Evolutionary conservation across 208 protist species (phyloP), one percentile per base, ranked within the genome.

Genomic region (Endotrypanum monterogeii): DNA sequence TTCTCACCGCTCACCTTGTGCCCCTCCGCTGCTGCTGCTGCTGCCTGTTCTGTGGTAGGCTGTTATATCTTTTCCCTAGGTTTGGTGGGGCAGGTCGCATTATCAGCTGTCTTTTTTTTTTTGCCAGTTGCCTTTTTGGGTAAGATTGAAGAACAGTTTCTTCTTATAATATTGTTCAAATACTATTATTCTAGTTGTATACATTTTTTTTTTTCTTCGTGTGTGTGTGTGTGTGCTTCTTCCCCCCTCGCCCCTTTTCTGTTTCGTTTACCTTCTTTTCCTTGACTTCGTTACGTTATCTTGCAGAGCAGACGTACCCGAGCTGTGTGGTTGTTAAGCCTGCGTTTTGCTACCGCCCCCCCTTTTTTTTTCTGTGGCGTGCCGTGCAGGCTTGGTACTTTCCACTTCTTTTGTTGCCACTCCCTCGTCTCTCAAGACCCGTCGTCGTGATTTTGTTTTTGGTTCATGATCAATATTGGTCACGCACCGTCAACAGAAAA

Each of bases 331-430:
- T 9, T 12, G 6, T 23, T 25, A 3, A 11, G 7, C 14, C 37
- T n/a, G 37, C 37, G 14, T 23, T 20, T 51, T 41, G 25, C 39
- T 48, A 30, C 67, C 56, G 20, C 23, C 56, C 37, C 66, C 44
- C 6, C 41, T 28, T 72, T 30, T 54, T n/a, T 44, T n/a, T n/a
- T n/a, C n/a, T n/a, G n/a, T n/a, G n/a, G 41, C 41, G 41, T 9
- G 9, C 41, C 61, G 55, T 37, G 12, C 35, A 7, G 44, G 39
- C 25, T 44, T n/a, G 50, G 28, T 48, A 12, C 30, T 51, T 67
- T n/a, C n/a, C n/a, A n/a, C n/a, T 73, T 73, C 72, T 65, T 69
- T 74, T 69, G 41, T 78, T 67, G 28, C 30, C 55, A 18, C 39
- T 73, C 12, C 25, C 46, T 60, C 16, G 23, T 61, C 41, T 46